Base-by-base conservation (phyloP, 2,329 filamentous ascomycete species). In the Stachybotrys echinatus region DNA sequence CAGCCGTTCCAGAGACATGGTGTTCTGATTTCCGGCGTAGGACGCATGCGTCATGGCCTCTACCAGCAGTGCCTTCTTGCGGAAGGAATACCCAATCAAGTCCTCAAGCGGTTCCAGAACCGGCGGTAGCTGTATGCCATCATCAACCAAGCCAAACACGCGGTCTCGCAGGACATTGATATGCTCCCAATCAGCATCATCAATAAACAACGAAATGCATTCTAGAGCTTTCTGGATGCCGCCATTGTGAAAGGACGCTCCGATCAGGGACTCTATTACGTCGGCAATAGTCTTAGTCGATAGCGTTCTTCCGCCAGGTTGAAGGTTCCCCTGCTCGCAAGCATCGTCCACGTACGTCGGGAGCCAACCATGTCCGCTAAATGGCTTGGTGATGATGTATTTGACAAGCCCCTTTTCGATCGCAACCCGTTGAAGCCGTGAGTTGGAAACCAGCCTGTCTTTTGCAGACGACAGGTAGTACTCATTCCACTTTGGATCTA, bases 201-300 rank as follows among this genome's bases (percentile, higher is more conserved):
- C 77, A 1, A 95, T 64, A 55, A 96, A 85, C 1, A 84, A 63
- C 3, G 76, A 73, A 12, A 94, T 76, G 63, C 86, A 91, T 2
- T 68, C 58, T 17, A 85, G 66, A 0, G 85, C 87, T 55, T 81
- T 85, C 0, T 70, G 45, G 14, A 88, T 70, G 0, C 87, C 87
- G 1, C 88, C 87, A 48, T 88, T 80, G 1, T 87, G 53, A 58
- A 80, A 91, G 0, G 87, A 80, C 1, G 84, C 88, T 1, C 90
- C 92, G 19, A 96, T 85, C 0, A 96, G 73, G 0, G 92, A 81
- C 55, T 97, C 92, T 0, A 96, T 79, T 0, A 96, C 85, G 59
- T 97, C 92, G 4, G 92, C 92, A 7, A 96, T 77, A 1, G 81
- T 81, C 63, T 97, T 97, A 2, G 83, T 87, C 0, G 89, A 87